phyloP scores from a whole-genome alignment of 2,329 filamentous ascomycete genomes.

The Botrytis fragariae region DNA sequence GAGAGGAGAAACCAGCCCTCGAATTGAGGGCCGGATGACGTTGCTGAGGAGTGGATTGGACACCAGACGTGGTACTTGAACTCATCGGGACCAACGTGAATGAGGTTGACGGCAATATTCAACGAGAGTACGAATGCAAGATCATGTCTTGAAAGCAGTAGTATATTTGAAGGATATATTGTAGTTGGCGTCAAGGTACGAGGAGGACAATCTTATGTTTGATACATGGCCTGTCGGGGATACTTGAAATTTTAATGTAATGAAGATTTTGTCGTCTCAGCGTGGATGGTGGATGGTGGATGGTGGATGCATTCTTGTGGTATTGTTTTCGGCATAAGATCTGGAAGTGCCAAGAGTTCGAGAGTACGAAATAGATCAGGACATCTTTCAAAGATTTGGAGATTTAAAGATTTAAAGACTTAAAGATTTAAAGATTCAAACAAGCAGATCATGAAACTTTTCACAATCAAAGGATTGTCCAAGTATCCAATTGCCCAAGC shows the following conservation, averaged over 20 bases:
- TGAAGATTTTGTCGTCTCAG: background rate
- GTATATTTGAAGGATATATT: background rate
- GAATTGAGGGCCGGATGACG: slow-evolving; percentile 9
- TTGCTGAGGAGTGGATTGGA: slow-evolving; percentile 16
- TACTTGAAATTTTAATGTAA: background rate
- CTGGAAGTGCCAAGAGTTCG: background rate
- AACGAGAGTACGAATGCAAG: background rate
- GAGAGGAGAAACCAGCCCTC: background rate
- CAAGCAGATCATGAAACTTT: background rate
- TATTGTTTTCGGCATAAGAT: background rate
- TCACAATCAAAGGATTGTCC: background rate
- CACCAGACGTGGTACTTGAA: slow-evolving; percentile 11
- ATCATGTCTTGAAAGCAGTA: background rate
- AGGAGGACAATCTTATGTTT: background rate
- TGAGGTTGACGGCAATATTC: background rate
- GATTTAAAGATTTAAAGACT: background rate
- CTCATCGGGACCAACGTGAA: background rate
- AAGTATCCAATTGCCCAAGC: background rate
- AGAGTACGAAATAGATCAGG: background rate
- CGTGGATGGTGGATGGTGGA: too few relatives aligned
- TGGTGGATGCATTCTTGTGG: too few relatives aligned
- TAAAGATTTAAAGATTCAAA: background rate
- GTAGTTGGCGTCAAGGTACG: background rate
- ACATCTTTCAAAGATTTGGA: background rate
- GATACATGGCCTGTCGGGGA: background rate